These are phyloP conservation scores for Termitomyces sp. DNA, from an alignment of 768 basidiomycete species.

Conservation along the genomic window DNA sequence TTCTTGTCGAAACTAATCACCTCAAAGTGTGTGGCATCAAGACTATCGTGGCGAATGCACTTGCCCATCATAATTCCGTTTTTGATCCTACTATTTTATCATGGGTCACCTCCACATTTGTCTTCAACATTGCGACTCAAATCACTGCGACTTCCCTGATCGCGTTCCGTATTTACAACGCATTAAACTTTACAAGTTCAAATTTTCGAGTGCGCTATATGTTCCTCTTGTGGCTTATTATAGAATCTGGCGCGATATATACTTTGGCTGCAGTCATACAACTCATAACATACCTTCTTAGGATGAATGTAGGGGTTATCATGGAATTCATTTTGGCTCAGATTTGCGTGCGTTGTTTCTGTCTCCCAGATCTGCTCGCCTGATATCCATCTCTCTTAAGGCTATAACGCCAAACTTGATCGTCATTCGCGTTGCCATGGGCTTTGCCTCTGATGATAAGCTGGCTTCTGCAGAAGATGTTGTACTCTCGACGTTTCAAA, in stretches of 20 bases:
- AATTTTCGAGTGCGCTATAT: slow-evolving; percentile 16
- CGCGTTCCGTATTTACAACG: slow-evolving; percentile 19
- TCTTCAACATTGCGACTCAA: slow-evolving; percentile 23
- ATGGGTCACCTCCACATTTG: slow-evolving; percentile 23
- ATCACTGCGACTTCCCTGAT: slow-evolving; percentile 19
- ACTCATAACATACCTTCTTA: slow-evolving; percentile 18
- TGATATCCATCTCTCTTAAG: neutral
- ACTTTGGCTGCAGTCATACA: slow-evolving; percentile 21
- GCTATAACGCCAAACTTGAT: neutral
- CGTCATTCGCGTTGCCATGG: neutral
- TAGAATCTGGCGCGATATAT: slow-evolving; percentile 22
- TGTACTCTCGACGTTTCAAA: neutral
- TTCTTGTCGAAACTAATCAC: neutral
- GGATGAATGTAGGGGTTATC: slow-evolving; percentile 25
- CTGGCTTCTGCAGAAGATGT: neutral
- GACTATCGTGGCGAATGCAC: slow-evolving; percentile 16
- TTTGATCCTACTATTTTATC: slow-evolving; percentile 19
- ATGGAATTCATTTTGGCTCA: slow-evolving; percentile 22
- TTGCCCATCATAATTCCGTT: slow-evolving; percentile 14
- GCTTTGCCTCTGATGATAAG: neutral
- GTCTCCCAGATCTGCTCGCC: neutral
- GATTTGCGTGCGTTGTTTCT: slow-evolving; percentile 16
- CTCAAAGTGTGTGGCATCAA: slow-evolving; percentile 19
- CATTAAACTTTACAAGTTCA: slow-evolving; percentile 9
- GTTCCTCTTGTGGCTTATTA: slow-evolving; percentile 19